A percentile compares a stretch with the other conserved stretches of the same genome.
These are phyloP conservation scores for Trichophyton simii DNA, from an alignment of 2,329 filamentous ascomycete species.

Conservation along the genomic window DNA sequence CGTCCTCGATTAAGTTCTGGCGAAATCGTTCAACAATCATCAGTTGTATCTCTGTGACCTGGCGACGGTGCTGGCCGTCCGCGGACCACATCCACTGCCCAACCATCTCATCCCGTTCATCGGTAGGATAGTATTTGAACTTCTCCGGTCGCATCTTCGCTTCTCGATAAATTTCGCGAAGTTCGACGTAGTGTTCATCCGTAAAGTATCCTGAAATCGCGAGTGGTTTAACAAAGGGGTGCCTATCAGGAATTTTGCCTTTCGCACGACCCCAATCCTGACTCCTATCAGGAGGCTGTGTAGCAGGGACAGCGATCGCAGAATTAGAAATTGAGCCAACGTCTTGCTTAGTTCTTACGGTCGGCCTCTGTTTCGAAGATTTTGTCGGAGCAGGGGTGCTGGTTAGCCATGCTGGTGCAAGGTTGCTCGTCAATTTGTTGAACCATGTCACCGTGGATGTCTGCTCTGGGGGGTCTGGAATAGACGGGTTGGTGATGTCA, in stretches of 20 bases:
- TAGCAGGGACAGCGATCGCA: neutral
- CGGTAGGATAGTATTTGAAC: constrained; percentile 26
- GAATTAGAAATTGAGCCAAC: neutral
- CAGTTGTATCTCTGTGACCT: constrained; percentile 32
- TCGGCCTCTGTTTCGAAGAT: neutral
- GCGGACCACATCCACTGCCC: constrained; percentile 34
- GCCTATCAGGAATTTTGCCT: neutral
- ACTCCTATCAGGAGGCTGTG: neutral
- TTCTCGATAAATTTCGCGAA: constrained; percentile 28
- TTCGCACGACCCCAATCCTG: neutral
- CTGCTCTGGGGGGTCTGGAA: neutral
- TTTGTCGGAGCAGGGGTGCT: constrained; percentile 3
- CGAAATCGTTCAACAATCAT: constrained; percentile 31
- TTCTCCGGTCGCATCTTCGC: constrained; percentile 27
- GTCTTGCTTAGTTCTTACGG: neutral
- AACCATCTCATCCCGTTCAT: constrained; percentile 27
- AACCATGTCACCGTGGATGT: constrained; percentile 26
- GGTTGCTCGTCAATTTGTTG: constrained; percentile 16
- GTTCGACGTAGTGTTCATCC: constrained; percentile 28
- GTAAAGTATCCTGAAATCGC: constrained; percentile 31
- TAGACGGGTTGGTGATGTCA: neutral
- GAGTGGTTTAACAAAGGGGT: constrained; percentile 15
- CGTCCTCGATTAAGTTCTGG: constrained; percentile 25
- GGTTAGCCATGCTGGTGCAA: constrained; percentile 14
- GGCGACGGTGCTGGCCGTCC: constrained; percentile 29